phyloP scores from a whole-genome alignment of 2,329 filamentous ascomycete species.

The Huntiella decipiens region DNA sequence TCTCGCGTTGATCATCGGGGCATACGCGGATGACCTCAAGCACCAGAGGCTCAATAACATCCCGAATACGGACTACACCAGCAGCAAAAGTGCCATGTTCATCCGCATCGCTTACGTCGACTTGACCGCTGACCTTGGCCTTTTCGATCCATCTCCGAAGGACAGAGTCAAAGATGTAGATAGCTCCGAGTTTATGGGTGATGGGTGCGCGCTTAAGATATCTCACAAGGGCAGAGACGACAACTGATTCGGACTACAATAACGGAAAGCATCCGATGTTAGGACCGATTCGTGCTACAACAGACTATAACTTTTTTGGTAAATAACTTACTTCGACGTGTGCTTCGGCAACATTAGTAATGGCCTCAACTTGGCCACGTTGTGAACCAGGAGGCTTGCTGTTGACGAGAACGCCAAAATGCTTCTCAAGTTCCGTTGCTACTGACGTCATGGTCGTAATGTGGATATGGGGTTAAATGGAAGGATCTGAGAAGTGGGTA shows the following conservation, averaged over 20 bases:
- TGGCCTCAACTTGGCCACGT: constrained; percentile 70
- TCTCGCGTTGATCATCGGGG: constrained; percentile 89
- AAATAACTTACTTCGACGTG: constrained; percentile 59
- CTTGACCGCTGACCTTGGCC: constrained; percentile 69
- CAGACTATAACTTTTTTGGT: not conserved
- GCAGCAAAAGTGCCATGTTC: constrained; percentile 78
- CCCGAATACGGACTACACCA: constrained; percentile 89
- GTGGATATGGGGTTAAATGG: too few species aligned
- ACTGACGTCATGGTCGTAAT: constrained; percentile 3
- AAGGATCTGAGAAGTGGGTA: too few species aligned
- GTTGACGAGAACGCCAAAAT: constrained; percentile 76
- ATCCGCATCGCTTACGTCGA: constrained; percentile 59
- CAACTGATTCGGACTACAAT: constrained; percentile 67
- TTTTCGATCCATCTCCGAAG: constrained; percentile 96
- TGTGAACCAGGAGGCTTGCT: constrained; percentile 90
- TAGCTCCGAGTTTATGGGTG: constrained; percentile 93
- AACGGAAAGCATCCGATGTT: constrained; percentile 11
- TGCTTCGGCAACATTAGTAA: constrained; percentile 72
- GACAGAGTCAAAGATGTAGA: constrained; percentile 99
- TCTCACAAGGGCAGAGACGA: constrained; percentile 44
- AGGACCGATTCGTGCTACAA: not conserved
- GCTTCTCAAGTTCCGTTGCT: constrained; percentile 64
- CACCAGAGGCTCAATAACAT: constrained; percentile 84
- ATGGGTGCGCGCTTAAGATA: constrained; percentile 89
- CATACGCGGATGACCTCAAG: constrained; percentile 80